These are phyloP conservation scores for Sophora flavescens DNA, from an alignment of 306 rosid species.

Conservation along the genomic window DNA sequence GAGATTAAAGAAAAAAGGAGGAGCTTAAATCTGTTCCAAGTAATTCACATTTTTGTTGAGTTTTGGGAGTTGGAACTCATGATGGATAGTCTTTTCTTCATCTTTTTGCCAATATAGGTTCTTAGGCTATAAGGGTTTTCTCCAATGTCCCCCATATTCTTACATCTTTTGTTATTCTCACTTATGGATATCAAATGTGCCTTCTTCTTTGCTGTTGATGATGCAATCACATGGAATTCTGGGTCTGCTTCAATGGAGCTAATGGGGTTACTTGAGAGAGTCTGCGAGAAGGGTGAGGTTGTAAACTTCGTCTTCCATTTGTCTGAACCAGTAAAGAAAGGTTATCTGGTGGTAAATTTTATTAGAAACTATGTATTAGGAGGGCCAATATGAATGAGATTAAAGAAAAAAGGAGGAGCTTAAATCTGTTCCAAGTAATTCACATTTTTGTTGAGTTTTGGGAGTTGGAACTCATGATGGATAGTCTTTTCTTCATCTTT, in stretches of 20 bases:
- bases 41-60: conserved; percentile 6
- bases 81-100: not conserved
- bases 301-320: not conserved
- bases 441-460: not conserved
- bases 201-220: not conserved
- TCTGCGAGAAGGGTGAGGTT: not conserved
- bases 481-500: not conserved
- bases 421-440: not conserved
- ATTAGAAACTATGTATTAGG: not conserved
- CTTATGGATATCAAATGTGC: not conserved
- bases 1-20: not conserved
- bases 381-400: not conserved
- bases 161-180: not conserved
- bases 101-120: not conserved
- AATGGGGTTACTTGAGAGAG: not conserved
- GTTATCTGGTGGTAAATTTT: not conserved
- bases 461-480: not conserved
- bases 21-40: not conserved
- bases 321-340: not conserved
- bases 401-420: not conserved
- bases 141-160: not conserved
- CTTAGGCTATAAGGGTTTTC: too few species aligned
- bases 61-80: not conserved
- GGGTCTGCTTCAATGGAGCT: not conserved
- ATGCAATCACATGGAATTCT: not conserved